Percentiles rank a stretch among this genome's conserved stretches.
phyloP scores from a whole-genome alignment of 2,329 filamentous ascomycete genomes.

The Hypoxylon sp. region DNA sequence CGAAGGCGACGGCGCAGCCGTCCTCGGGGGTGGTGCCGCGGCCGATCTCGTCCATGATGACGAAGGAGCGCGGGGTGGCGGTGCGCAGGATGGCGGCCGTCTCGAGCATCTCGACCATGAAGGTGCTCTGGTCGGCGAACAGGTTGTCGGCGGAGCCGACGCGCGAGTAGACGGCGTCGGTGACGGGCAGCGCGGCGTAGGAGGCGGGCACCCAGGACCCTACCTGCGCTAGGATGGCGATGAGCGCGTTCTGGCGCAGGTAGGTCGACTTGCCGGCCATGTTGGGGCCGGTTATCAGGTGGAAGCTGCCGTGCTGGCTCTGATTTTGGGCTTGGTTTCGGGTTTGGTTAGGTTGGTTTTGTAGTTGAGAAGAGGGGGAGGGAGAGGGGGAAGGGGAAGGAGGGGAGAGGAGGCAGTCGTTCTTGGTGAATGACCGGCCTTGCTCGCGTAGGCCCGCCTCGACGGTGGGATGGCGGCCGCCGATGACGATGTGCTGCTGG shows the following conservation, averaged over 20 bases:
- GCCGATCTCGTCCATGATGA: constrained; percentile 98
- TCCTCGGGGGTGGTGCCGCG: constrained; percentile 94
- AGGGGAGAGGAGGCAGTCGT: constrained; percentile 80
- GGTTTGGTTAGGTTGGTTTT: too few relatives aligned
- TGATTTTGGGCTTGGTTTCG: constrained; percentile 75
- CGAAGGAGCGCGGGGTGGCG: constrained; percentile 86
- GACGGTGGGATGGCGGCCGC: constrained; percentile 92
- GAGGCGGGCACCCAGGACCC: constrained; percentile 93
- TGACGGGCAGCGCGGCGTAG: constrained; percentile 86
- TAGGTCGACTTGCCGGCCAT: constrained; percentile 99
- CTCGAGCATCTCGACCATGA: constrained; percentile 99
- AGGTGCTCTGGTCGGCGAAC: constrained; percentile 95
- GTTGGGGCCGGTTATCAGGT: constrained; percentile 87
- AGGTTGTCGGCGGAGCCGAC: constrained; percentile 95
- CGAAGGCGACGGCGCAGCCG: constrained; percentile 89
- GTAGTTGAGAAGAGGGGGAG: constrained; percentile 62
- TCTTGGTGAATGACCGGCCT: constrained; percentile 84
- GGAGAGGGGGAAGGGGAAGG: constrained; percentile 57
- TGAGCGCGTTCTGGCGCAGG: constrained; percentile 92
- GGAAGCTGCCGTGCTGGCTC: constrained; percentile 70
- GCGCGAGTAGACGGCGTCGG: constrained; percentile 96
- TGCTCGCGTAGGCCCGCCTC: constrained; percentile 83
- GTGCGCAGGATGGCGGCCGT: constrained; percentile 89
- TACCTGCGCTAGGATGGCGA: constrained; percentile 91
- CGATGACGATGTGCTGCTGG: constrained; percentile 76